These are phyloP conservation scores for Gracilaria caudata DNA, from an alignment of 23 red algal genomes.

Conservation along the genomic window DNA sequence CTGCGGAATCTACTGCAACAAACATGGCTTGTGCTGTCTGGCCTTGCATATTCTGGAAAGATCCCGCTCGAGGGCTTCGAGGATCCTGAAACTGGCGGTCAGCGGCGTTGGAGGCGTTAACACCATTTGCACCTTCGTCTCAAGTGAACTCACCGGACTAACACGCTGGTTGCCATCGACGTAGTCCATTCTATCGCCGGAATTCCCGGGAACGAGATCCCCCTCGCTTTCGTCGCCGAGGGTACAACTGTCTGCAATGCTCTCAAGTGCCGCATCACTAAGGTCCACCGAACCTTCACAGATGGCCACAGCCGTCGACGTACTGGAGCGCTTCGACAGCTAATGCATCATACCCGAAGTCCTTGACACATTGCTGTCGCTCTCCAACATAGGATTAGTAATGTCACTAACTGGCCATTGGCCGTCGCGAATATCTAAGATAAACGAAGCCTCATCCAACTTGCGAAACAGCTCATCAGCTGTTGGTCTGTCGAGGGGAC, in stretches of 20 bases:
- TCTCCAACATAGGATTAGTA: background rate
- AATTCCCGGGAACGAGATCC: background rate
- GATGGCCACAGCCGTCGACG: constrained; percentile 54
- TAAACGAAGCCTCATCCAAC: constrained; percentile 21
- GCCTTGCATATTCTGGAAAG: background rate
- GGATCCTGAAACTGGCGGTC: background rate
- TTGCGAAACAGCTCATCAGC: constrained; percentile 49
- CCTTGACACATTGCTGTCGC: background rate
- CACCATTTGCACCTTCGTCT: background rate
- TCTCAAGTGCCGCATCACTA: constrained; percentile 3
- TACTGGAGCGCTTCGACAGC: constrained; percentile 44
- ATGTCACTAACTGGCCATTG: constrained; percentile 43
- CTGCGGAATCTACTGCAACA: background rate
- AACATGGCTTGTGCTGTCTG: background rate
- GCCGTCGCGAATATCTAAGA: background rate
- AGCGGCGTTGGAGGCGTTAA: background rate
- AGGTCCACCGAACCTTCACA: constrained; percentile 43
- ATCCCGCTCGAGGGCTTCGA: background rate
- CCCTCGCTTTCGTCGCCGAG: constrained; percentile 19
- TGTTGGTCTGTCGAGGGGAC: constrained; percentile 29
- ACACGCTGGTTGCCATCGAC: background rate
- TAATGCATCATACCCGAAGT: background rate
- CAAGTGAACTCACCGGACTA: constrained; percentile 55
- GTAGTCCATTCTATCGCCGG: background rate
- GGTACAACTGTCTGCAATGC: constrained; percentile 6